Percentiles rank a stretch among this genome's conserved stretches.
Evolutionary conservation across 805 yeast genomes (phyloP).

Genomic region (Cyberlindnera maritima): DNA sequence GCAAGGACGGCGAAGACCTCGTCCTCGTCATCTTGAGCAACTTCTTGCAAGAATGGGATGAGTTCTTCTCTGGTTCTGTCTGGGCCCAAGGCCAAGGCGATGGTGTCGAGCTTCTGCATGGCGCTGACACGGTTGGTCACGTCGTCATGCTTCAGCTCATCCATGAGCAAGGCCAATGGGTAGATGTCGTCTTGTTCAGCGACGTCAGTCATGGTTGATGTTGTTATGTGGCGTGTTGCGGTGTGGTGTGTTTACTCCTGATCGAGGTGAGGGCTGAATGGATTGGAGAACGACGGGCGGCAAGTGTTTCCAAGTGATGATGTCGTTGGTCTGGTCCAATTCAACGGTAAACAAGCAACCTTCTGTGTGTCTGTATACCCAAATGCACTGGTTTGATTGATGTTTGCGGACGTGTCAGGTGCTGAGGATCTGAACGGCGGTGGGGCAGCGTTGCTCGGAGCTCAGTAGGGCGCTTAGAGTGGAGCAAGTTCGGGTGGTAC

Average conservation of each 20-base stretch:
- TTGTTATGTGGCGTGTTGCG: background rate
- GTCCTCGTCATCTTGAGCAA: slow-evolving; percentile 95
- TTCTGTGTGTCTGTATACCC: background rate
- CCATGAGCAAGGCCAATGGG: slow-evolving; percentile 95
- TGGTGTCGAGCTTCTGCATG: slow-evolving; percentile 90
- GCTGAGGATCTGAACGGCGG: background rate
- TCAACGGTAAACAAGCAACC: too few species aligned
- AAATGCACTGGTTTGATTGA: background rate
- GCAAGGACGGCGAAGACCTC: slow-evolving; percentile 95
- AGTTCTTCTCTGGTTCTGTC: slow-evolving; percentile 88
- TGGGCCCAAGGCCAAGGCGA: slow-evolving; percentile 92
- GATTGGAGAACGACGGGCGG: too few species aligned
- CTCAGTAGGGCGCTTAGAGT: background rate
- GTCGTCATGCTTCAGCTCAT: slow-evolving; percentile 95
- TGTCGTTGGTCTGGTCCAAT: too few species aligned
- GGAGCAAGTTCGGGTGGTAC: background rate
- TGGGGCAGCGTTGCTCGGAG: background rate
- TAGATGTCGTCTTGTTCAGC: slow-evolving; percentile 50
- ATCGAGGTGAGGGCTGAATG: too few species aligned
- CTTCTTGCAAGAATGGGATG: slow-evolving; percentile 81
- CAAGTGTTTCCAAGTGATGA: too few species aligned
- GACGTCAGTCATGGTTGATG: slow-evolving; percentile 3
- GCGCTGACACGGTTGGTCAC: slow-evolving; percentile 91
- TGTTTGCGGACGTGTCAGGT: background rate
- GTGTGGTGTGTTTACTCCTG: background rate